Evolutionary conservation across 2,329 filamentous ascomycete species (phyloP), one percentile per base, ranked within the genome.

Genomic region (Fusarium sublunatum): DNA sequence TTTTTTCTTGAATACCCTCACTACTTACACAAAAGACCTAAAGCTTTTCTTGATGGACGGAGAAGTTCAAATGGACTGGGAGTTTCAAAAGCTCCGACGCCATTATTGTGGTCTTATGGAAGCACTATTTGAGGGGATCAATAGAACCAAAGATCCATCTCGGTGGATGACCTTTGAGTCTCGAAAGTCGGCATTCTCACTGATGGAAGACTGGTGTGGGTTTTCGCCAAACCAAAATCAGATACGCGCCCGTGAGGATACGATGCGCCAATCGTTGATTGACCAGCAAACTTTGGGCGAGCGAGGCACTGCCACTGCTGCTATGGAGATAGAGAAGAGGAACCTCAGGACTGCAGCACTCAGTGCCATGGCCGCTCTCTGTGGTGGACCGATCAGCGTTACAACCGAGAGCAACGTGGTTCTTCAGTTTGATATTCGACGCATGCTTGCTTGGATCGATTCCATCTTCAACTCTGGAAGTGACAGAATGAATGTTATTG

Each of bases 181-280:
- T 11, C 85, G 96, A 36, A 97, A 97, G 74, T 97, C 95, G 6
- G 91, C 94, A 0, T 99, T 99, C 73, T 89, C 93, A 1, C 80
- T 99, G 43, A 98, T 99, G 93, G 95, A 99, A 76, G 94, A 98
- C 65, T 99, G 96, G 96, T 99, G 95, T 74, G 95, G 95, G 3
- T 97, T 96, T 74, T 97, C 93, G 7, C 92, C 93, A 0, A 97
- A 97, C 64, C 92, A 96, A 73, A 83, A 80, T 12, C 91, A 96
- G 64, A 91, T 97, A 36, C 86, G 89, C 6, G 88, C 89, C 55
- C 85, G 92, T 60, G 93, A 97, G 76, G 91, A 96, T 61, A 90
- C 86, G 32, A 96, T 97, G 89, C 86, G 92, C 39, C 91, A 93
- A 67, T 92, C 91, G 3, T 83, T 95, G 65, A 88, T 96, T 32